Conservation (phyloP, 805 yeast species). For the Metschnikowia amazonensis region DNA sequence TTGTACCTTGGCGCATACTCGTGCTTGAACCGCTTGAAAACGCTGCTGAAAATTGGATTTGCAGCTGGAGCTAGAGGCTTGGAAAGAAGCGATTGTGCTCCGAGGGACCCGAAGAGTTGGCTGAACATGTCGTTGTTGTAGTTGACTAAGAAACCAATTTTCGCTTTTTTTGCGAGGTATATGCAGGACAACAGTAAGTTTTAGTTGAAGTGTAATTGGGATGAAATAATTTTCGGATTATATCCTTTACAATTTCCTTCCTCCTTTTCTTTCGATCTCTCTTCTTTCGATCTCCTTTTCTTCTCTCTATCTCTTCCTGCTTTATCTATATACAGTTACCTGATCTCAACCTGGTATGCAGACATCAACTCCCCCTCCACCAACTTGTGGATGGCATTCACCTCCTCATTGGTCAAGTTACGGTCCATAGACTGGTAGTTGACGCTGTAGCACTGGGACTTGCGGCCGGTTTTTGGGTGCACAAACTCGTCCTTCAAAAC, state of each 20-base stretch:
- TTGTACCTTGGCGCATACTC: slow-evolving; percentile 77
- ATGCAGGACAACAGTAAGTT: neutral
- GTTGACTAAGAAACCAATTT: neutral
- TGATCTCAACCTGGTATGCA: slow-evolving; percentile 55
- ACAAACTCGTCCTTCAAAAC: slow-evolving; percentile 72
- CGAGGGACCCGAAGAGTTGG: slow-evolving; percentile 4
- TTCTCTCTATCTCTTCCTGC: neutral
- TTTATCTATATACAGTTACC: slow-evolving; percentile 19
- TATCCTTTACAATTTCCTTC: neutral
- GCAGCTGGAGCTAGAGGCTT: neutral
- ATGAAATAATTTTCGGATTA: neutral
- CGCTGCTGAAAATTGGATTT: slow-evolving; percentile 5
- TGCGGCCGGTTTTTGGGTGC: slow-evolving; percentile 76
- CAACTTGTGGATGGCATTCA: slow-evolving; percentile 65
- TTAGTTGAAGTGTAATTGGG: no score
- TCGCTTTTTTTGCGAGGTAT: slow-evolving; percentile 2
- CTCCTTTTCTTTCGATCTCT: no score
- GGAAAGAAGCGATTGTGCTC: neutral
- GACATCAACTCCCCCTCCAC: slow-evolving; percentile 57
- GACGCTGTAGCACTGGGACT: slow-evolving; percentile 82
- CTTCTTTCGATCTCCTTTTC: no score
- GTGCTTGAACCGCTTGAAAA: slow-evolving; percentile 47
- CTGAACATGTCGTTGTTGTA: slow-evolving; percentile 9
- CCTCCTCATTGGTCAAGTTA: slow-evolving; percentile 78
- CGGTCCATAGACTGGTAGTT: slow-evolving; percentile 96